Conservation (phyloP, 176 grass and related monocot species). For the maize (Zea mays) region DNA sequence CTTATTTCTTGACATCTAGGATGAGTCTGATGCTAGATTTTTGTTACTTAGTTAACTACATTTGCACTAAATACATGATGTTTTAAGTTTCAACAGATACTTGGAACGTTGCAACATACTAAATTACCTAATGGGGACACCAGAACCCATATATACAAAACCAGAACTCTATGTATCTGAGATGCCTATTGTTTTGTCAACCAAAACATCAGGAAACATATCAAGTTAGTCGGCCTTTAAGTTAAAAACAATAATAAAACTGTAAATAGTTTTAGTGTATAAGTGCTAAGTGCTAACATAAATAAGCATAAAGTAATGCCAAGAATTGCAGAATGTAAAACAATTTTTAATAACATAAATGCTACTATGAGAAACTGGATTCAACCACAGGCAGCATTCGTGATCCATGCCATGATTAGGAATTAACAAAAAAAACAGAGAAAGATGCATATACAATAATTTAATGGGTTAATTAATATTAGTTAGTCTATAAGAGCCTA, state of each 20-base stretch:
- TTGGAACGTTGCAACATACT: not conserved
- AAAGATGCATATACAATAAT: not conserved
- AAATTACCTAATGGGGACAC: not conserved
- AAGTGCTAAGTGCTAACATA: no score
- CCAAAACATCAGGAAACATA: constrained; percentile 2
- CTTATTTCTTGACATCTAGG: not conserved
- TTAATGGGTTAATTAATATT: constrained; percentile 8
- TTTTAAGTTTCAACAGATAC: not conserved
- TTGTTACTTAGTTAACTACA: not conserved
- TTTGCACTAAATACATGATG: not conserved
- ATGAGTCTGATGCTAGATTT: not conserved
- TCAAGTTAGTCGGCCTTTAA: not conserved
- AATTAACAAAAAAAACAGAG: not conserved
- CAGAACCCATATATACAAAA: not conserved
- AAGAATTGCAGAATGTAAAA: not conserved
- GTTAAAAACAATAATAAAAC: no score
- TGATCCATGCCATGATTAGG: not conserved
- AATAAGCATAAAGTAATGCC: not conserved
- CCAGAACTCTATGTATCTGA: not conserved
- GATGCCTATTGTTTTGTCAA: not conserved
- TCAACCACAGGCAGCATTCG: not conserved
- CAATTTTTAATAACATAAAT: not conserved
- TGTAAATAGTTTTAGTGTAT: no score
- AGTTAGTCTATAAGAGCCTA: constrained; percentile 10
- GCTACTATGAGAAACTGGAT: not conserved